Base-by-base conservation (phyloP, 345 rosid species). In the Bruguiera sexangula region DNA sequence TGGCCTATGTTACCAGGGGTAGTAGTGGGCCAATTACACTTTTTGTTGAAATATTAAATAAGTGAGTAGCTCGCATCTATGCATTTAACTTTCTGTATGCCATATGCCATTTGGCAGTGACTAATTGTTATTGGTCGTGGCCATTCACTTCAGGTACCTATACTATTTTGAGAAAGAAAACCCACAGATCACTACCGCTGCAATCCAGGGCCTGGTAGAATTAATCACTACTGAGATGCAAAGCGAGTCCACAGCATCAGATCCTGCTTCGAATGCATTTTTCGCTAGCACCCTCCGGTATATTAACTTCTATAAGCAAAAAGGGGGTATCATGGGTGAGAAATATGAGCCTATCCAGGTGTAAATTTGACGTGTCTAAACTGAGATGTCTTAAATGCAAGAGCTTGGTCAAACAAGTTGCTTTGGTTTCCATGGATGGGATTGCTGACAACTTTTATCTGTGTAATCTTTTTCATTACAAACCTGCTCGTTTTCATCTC, bases 41-140 rank as follows among this genome's bases (percentile, higher is more conserved):
- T 71, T 95, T 95, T 69, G 90, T 92, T 24, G 99, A 95, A 85
- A 90, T 95, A 73, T 74, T 95, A 69, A 95, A 95, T 88, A 95
- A 95, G 99, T 95, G 83, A 81, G 76, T 67, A 13, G 20, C 30
- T 50, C 18, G n/a, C 22, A 21, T 30, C 55, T 60, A 51, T 3
- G 50, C 32, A 15, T 56, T 72, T 19, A 48, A 73, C 48, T 8
- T 56, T 21, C 19, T 52, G 22, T 54, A 6, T 37, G n/a, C 52
- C 51, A 29, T 18, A 24, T n/a, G 46, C 37, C 8, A 46, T 65
- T 18, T 31, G 43, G 29, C 65, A 18, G 6, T 22, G 8, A 55
- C 27, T 68, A 53, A 71, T n/a, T 32, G 53, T 51, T 20, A 29
- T 50, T 26, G 65, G 6, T 9, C 29, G 26, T 50, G 13, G 48